Evolutionary conservation across 768 basidiomycete species (phyloP), one percentile per base, ranked within the genome.

Genomic region (Leucosporidium yakuticum): DNA sequence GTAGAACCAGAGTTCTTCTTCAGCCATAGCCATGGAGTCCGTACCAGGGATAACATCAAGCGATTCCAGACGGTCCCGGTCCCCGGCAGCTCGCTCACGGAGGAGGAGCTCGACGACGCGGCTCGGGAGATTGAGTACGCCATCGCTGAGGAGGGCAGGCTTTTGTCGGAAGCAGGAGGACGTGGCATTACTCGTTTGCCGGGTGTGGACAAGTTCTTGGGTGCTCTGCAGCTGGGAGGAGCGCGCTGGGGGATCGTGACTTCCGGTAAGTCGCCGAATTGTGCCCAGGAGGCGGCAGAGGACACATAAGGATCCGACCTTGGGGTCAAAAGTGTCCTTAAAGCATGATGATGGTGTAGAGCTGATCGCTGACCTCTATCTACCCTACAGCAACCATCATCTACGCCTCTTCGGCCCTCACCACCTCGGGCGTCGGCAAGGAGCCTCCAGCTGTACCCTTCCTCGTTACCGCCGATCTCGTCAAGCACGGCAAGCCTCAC

Each of bases 201-300:
- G 20, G 90, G 90, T 11, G 87, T 86, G 17, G 72, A 80, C 36
- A 78, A 80, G 4, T 76, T 93, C 19, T 77, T 92, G 15, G 74
- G 80, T 4, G 80, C 83, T 79, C 88, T 88, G 62, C 50, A 76
- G 31, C 70, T 60, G 7, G 79, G 75, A 29, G 84, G 84, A 23
- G 87, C 88, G 25, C 81, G 82, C 51, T 94, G 90, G 89, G 89
- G 89, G 5, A 89, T 94, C 75, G 88, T 90, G 44, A 92, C 91
- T 9, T 90, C 88, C 54, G 86, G 90, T 87, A 74, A 73, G 79
- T 69, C n/a, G 51, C 51, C n/a, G 27, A n/a, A 11, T 21, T 53
- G 14, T 7, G 20, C 6, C 11, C n/a, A 32, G 23, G 25, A 48
- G 21, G 7, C 47, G 14, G 48, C 60, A 32, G 15, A 23, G 29